Evolutionary conservation across 805 yeast species (phyloP).

Genomic region (Sungouiella thailandica): DNA sequence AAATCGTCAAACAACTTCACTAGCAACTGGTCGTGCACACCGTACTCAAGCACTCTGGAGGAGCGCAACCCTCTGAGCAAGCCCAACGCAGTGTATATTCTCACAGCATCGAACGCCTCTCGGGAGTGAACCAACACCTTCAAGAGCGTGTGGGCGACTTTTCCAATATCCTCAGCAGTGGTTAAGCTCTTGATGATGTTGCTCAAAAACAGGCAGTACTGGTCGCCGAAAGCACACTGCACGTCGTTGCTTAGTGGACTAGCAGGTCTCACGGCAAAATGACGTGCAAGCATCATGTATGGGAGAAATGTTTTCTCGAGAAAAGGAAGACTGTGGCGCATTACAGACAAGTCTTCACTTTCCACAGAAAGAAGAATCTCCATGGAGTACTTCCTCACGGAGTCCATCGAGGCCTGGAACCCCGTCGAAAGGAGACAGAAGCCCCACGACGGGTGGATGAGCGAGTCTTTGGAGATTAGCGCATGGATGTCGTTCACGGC

Average conservation of each 20-base stretch:
- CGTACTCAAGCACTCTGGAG: slow-evolving; percentile 20
- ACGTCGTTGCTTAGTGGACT: slow-evolving; percentile 20
- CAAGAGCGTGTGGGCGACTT: slow-evolving; percentile 29
- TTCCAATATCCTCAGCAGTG: slow-evolving; percentile 18
- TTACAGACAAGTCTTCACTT: slow-evolving; percentile 32
- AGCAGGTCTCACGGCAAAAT: slow-evolving; percentile 42
- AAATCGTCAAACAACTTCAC: slow-evolving; percentile 27
- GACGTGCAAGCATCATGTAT: slow-evolving; percentile 57
- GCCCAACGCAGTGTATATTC: slow-evolving; percentile 57
- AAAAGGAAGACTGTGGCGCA: slow-evolving; percentile 34
- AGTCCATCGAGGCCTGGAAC: slow-evolving; percentile 68
- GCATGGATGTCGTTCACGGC: slow-evolving; percentile 59
- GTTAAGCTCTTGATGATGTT: slow-evolving; percentile 27
- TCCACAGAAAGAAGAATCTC: slow-evolving; percentile 52
- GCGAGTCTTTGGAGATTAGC: slow-evolving; percentile 45
- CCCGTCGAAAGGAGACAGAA: slow-evolving; percentile 72
- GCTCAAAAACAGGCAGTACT: slow-evolving; percentile 42
- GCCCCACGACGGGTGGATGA: slow-evolving; percentile 67
- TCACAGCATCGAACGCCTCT: slow-evolving; percentile 64
- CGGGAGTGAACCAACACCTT: slow-evolving; percentile 43
- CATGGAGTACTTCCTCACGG: slow-evolving; percentile 62
- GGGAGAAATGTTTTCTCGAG: slow-evolving; percentile 51
- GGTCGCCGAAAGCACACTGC: slow-evolving; percentile 56
- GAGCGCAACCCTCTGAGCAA: slow-evolving; percentile 46
- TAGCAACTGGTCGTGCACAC: slow-evolving; percentile 21